phyloP scores from a whole-genome alignment of 148 eudicot genomes.

The Vaccinium macrocarpon region DNA sequence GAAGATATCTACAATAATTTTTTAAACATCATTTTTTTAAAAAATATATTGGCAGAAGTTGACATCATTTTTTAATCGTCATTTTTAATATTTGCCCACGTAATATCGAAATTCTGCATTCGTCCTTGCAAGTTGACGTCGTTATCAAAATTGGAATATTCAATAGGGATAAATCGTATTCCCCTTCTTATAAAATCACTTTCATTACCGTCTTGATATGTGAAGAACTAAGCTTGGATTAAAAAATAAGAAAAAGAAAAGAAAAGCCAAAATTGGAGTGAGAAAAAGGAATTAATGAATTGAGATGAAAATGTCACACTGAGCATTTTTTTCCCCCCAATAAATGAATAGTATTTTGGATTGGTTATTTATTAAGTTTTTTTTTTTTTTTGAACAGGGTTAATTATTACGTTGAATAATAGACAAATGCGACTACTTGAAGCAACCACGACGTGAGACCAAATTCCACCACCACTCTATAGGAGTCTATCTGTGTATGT shows the following conservation, averaged over 20 bases:
- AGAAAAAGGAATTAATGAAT: background rate
- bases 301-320: too few species aligned
- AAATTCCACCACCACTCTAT: conserved; percentile 7
- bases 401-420: background rate
- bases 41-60: background rate
- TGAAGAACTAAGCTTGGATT: background rate
- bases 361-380: background rate
- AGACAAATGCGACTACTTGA: conserved; percentile 9
- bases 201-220: background rate
- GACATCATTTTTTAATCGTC: background rate
- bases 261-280: background rate
- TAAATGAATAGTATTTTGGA: too few species aligned
- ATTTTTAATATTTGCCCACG: background rate
- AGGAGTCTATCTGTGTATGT: background rate
- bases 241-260: background rate
- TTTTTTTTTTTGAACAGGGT: too few species aligned
- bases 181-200: too few species aligned
- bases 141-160: background rate
- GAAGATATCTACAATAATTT: background rate
- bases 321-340: too few species aligned
- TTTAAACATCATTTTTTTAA: background rate
- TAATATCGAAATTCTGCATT: background rate
- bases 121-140: background rate
- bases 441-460: conserved; percentile 24
- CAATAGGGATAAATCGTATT: background rate